A percentile compares a stretch with the other conserved stretches of the same genome.
Evolutionary conservation across 192 early-diverging fungal species (phyloP).

Genomic region (Umbelopsis sp.): DNA sequence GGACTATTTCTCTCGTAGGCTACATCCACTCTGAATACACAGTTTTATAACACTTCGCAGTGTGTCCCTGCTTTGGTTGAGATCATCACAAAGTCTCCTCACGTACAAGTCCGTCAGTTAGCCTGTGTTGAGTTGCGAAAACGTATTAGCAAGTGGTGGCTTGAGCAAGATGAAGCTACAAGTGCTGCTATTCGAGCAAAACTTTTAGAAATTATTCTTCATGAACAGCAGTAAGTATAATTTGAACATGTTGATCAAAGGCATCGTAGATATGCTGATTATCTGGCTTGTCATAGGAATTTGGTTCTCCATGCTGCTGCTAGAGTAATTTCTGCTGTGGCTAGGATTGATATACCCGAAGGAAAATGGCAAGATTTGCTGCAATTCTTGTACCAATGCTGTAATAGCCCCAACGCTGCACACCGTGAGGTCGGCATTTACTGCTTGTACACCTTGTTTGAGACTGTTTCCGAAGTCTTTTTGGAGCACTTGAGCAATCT

Average conservation of each 20-base stretch:
- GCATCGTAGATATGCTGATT: neutral
- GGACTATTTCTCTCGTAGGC: slow-evolving; percentile 40
- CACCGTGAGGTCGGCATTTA: slow-evolving; percentile 90
- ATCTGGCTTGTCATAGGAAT: slow-evolving; percentile 42
- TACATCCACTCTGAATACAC: slow-evolving; percentile 71
- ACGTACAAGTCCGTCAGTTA: slow-evolving; percentile 80
- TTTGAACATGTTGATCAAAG: neutral
- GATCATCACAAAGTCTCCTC: slow-evolving; percentile 63
- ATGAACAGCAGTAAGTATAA: slow-evolving; percentile 66
- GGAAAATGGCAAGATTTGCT: slow-evolving; percentile 80
- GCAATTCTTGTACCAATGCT: slow-evolving; percentile 79
- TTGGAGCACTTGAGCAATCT: slow-evolving; percentile 62
- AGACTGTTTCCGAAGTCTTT: slow-evolving; percentile 77
- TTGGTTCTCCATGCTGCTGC: slow-evolving; percentile 78
- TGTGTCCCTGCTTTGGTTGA: slow-evolving; percentile 85
- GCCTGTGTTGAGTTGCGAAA: slow-evolving; percentile 91
- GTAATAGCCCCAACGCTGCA: slow-evolving; percentile 65
- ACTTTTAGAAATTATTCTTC: slow-evolving; percentile 72
- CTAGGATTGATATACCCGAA: slow-evolving; percentile 76
- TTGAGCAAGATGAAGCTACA: slow-evolving; percentile 55
- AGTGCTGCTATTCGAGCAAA: slow-evolving; percentile 64
- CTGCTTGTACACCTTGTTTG: slow-evolving; percentile 85
- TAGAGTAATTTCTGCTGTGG: slow-evolving; percentile 89
- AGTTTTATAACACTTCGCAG: slow-evolving; percentile 67
- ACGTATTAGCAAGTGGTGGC: slow-evolving; percentile 77